Evolutionary conservation across 1,139 yeast species (phyloP).

Genomic region (Geotrichum siamense): DNA sequence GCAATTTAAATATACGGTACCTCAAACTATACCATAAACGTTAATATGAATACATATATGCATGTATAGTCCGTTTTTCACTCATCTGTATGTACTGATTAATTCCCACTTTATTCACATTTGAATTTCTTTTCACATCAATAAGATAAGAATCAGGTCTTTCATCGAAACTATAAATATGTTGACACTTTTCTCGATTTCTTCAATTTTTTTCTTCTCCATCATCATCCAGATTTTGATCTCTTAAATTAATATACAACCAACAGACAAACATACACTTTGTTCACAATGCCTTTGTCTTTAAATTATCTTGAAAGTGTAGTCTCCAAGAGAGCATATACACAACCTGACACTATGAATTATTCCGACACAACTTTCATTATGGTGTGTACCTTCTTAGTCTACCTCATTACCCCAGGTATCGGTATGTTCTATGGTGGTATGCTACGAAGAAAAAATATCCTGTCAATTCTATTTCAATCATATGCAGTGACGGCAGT

Average conservation of each 20-base stretch:
- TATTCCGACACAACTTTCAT: constrained; percentile 10
- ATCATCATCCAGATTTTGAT: not conserved
- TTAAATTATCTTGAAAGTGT: not conserved
- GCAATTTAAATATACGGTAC: no score
- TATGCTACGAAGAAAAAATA: constrained; percentile 75
- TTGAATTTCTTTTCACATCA: not conserved
- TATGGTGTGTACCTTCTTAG: constrained; percentile 52
- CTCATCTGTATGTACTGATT: no score
- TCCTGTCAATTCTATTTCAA: constrained; percentile 77
- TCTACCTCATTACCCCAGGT: constrained; percentile 65
- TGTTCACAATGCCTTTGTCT: not conserved
- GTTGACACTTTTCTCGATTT: no score
- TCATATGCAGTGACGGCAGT: constrained; percentile 62
- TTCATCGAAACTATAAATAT: no score
- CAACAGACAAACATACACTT: no score
- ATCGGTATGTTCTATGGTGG: constrained; percentile 78
- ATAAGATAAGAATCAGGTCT: no score
- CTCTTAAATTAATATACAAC: no score
- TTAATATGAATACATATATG: no score
- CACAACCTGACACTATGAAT: constrained; percentile 8
- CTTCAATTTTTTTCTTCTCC: not conserved
- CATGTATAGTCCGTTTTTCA: no score
- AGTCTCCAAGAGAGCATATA: not conserved
- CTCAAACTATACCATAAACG: no score
- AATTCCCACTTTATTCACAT: no score